Conservation (phyloP, 345 rosid genomes). For the Corchorus olitorius region DNA sequence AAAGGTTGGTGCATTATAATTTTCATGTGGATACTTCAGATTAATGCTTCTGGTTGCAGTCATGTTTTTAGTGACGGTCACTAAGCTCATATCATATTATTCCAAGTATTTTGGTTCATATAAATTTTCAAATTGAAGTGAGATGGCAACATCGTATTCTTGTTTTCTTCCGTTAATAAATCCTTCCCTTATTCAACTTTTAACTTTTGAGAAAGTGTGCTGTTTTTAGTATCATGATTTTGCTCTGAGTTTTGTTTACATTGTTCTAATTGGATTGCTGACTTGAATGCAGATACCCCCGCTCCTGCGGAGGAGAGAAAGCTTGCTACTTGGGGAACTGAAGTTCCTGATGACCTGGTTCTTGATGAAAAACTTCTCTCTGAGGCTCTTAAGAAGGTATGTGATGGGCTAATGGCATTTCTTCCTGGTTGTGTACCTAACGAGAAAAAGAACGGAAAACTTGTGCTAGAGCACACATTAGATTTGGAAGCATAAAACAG, state of each 20-base stretch:
- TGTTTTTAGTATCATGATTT: neutral
- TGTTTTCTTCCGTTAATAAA: neutral
- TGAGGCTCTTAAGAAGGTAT: constrained; percentile 57
- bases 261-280: constrained; percentile 1
- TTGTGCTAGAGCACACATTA: constrained; percentile 7
- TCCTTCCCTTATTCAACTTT: neutral
- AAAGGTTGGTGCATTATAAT: constrained; percentile 41
- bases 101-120: neutral
- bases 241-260: neutral
- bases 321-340: constrained; percentile 64
- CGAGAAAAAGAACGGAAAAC: neutral
- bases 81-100: neutral
- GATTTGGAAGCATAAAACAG: neutral
- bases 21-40: neutral
- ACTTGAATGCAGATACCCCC: constrained; percentile 32
- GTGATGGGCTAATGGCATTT: neutral
- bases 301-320: constrained; percentile 47
- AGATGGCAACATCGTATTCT: neutral
- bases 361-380: constrained; percentile 48
- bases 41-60: neutral
- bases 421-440: neutral
- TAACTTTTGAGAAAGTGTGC: neutral
- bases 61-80: neutral
- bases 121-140: neutral
- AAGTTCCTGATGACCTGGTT: constrained; percentile 44